Conservation (phyloP, 148 eudicot species). For the Mesembryanthemum crystallinum region DNA sequence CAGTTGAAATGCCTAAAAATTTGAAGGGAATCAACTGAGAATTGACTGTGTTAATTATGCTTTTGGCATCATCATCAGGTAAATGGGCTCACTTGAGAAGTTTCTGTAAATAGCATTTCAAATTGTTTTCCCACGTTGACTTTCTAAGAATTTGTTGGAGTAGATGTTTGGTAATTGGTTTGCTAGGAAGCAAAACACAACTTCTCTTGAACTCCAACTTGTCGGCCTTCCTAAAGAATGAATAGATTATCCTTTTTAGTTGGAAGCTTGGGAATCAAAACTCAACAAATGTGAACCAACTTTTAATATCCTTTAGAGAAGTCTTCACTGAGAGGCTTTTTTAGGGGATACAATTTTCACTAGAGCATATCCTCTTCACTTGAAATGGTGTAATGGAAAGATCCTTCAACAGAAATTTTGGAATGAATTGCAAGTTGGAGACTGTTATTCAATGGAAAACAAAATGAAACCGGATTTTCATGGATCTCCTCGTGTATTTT, state of each 20-base stretch:
- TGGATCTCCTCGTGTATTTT: neutral
- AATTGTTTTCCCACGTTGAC: neutral
- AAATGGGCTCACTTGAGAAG: neutral
- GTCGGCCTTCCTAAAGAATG: neutral
- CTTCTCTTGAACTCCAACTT: neutral
- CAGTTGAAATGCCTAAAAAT: neutral
- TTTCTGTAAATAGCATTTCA: conserved; percentile 2
- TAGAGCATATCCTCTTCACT: neutral
- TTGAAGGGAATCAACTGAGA: neutral
- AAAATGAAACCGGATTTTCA: neutral
- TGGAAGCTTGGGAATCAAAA: neutral
- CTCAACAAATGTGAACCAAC: neutral
- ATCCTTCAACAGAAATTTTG: neutral
- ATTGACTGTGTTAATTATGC: neutral
- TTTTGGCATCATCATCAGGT: neutral
- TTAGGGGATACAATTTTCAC: neutral
- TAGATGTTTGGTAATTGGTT: conserved; percentile 13
- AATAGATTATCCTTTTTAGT: neutral
- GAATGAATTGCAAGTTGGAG: too few species aligned
- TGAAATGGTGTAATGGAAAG: neutral
- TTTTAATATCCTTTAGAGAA: neutral
- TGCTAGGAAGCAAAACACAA: neutral
- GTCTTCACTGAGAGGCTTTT: neutral
- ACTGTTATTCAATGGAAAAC: neutral
- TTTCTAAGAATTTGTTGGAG: neutral